These are phyloP conservation scores for Phytophthora megakarya DNA, from an alignment of 352 stramenopile genomes.

Conservation along the genomic window DNA sequence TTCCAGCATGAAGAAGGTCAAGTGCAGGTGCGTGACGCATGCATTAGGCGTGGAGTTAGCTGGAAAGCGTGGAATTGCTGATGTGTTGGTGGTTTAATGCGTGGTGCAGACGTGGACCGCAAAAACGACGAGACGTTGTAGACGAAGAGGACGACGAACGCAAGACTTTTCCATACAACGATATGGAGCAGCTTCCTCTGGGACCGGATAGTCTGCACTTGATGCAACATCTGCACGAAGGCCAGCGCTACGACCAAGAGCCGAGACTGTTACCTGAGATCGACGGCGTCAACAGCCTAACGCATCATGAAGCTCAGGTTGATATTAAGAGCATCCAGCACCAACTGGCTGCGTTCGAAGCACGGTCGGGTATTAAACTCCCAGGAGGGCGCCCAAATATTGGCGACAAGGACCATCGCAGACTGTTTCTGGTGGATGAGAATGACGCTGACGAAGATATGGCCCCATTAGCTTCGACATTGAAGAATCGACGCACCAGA, in stretches of 20 bases:
- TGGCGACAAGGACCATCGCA: constrained; percentile 32
- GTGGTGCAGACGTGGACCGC: constrained; percentile 41
- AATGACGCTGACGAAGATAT: constrained; percentile 39
- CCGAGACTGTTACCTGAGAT: constrained; percentile 63
- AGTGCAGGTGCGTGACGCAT: constrained; percentile 35
- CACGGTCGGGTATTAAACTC: constrained; percentile 30
- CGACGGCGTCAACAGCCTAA: constrained; percentile 55
- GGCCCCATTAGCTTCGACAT: constrained; percentile 25
- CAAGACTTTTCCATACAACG: constrained; percentile 4
- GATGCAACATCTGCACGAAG: constrained; percentile 41
- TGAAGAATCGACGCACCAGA: constrained; percentile 49
- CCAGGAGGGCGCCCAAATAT: constrained; percentile 9
- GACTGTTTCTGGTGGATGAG: constrained; percentile 31
- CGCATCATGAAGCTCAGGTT: constrained; percentile 48
- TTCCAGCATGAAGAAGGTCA: constrained; percentile 42
- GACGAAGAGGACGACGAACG: constrained; percentile 32
- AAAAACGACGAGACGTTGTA: constrained; percentile 58
- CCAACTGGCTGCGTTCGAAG: constrained; percentile 54
- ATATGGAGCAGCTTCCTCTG: constrained; percentile 28
- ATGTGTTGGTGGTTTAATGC: constrained; percentile 4
- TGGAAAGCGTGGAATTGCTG: constrained; percentile 5
- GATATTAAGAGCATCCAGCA: constrained; percentile 70
- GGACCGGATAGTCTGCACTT: constrained; percentile 37
- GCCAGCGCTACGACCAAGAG: constrained; percentile 49
- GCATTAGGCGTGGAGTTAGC: constrained; percentile 8